A percentile compares a stretch with the other conserved stretches of the same genome.
phyloP scores from a whole-genome alignment of 495 filamentous ascomycete genomes.

The Evansstolkia leycettana region DNA sequence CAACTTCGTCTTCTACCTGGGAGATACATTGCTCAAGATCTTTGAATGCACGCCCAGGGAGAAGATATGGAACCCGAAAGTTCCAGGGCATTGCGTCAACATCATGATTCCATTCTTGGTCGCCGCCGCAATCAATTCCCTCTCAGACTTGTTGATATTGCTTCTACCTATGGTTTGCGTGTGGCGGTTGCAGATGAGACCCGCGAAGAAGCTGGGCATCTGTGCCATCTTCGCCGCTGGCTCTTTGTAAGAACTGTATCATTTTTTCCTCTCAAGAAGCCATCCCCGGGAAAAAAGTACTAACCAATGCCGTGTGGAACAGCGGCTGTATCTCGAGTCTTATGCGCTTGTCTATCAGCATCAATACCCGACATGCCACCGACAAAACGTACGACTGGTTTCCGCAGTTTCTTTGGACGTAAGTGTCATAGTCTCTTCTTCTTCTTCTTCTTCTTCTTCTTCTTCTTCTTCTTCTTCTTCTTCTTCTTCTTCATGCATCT shows the following conservation, averaged over 20 bases:
- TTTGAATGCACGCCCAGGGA: constrained; percentile 19
- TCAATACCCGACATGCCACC: constrained; percentile 2
- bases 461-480: no score
- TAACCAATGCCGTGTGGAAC: background rate
- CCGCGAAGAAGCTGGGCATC: constrained; percentile 13
- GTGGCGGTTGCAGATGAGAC: constrained; percentile 18
- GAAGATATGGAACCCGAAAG: constrained; percentile 16
- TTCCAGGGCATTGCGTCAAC: constrained; percentile 18
- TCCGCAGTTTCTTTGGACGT: constrained; percentile 13
- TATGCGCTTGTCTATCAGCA: constrained; percentile 10
- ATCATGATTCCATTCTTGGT: constrained; percentile 17
- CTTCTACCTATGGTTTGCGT: constrained; percentile 21
- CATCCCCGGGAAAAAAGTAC: background rate
- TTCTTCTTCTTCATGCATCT: no score
- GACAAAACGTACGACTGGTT: constrained; percentile 13
- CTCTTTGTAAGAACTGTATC: constrained; percentile 17
- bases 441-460: no score
- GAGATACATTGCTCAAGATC: constrained; percentile 21
- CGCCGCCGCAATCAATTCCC: constrained; percentile 22
- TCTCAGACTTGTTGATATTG: constrained; percentile 25
- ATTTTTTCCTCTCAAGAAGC: background rate
- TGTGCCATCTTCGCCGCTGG: constrained; percentile 25
- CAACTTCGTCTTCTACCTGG: constrained; percentile 19
- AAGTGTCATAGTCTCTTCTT: constrained; percentile 1
- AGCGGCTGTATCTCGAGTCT: constrained; percentile 10